phyloP scores from a whole-genome alignment of 1,284 basidiomycete genomes.

The Cerioporus squamosus region DNA sequence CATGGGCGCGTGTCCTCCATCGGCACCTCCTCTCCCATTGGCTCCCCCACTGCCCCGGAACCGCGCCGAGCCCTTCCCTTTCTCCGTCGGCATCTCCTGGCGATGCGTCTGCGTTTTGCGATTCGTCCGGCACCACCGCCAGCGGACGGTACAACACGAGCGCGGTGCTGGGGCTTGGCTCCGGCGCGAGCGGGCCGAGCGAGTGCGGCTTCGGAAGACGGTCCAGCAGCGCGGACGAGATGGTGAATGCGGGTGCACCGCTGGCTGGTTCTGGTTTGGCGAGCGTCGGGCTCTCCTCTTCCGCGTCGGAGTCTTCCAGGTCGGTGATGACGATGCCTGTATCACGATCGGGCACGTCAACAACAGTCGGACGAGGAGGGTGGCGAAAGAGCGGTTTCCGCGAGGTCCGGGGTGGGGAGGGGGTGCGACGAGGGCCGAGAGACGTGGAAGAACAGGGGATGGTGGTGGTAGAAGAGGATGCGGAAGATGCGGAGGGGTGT shows the following conservation, averaged over 20 bases:
- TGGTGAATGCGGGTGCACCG: slow-evolving; percentile 30
- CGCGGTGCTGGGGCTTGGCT: slow-evolving; percentile 45
- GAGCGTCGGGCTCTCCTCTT: slow-evolving; percentile 28
- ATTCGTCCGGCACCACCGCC: slow-evolving; percentile 20
- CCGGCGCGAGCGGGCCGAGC: slow-evolving; percentile 18
- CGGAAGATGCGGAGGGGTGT: slow-evolving; percentile 2
- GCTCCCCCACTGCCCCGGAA: slow-evolving; percentile 2
- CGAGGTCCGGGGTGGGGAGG: neutral
- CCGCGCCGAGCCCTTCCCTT: neutral
- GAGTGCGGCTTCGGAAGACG: slow-evolving; percentile 30
- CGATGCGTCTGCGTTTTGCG: slow-evolving; percentile 20
- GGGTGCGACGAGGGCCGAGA: neutral
- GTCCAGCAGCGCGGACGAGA: slow-evolving; percentile 53
- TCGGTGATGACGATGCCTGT: slow-evolving; percentile 68
- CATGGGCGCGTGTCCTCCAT: slow-evolving; percentile 19
- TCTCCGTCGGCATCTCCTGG: slow-evolving; percentile 2
- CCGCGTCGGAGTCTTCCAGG: slow-evolving; percentile 54
- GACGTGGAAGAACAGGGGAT: neutral
- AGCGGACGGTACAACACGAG: slow-evolving; percentile 63
- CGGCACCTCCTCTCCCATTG: slow-evolving; percentile 14
- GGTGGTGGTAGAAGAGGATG: neutral
- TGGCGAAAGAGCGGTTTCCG: slow-evolving; percentile 4
- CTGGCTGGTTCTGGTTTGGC: neutral
- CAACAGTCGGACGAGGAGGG: slow-evolving; percentile 13
- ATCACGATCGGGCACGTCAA: slow-evolving; percentile 8